Evolutionary conservation across 2,329 filamentous ascomycete genomes (phyloP).

Genomic region (Claviceps africana): DNA sequence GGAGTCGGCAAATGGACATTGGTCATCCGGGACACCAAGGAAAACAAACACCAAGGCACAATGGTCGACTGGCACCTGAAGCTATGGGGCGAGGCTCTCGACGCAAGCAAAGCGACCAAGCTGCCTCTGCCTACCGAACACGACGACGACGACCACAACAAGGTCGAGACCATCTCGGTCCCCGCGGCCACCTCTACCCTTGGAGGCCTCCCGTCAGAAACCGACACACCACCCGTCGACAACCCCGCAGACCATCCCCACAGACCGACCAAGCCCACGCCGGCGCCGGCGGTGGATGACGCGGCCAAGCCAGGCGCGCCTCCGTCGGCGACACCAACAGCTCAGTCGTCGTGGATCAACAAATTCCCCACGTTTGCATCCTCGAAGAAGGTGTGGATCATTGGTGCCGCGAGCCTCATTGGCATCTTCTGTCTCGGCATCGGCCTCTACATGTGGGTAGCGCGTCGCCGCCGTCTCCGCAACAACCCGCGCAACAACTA

Average conservation of each 20-base stretch:
- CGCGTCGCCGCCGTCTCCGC: conserved; percentile 60
- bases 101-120: conserved; percentile 55
- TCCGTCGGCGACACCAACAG: conserved; percentile 9
- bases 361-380: conserved; percentile 86
- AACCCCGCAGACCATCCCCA: conserved; percentile 50
- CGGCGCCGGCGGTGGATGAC: neutral
- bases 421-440: conserved; percentile 68
- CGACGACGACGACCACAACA: conserved; percentile 71
- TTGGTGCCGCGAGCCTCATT: conserved; percentile 72
- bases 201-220: conserved; percentile 31
- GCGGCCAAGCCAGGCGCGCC: too few species aligned
- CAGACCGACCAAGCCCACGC: conserved; percentile 39
- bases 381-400: conserved; percentile 88
- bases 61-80: conserved; percentile 90
- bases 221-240: conserved; percentile 23
- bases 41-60: conserved; percentile 62
- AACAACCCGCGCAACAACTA: conserved; percentile 70
- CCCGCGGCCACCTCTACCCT: conserved; percentile 23
- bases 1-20: conserved; percentile 85
- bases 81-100: conserved; percentile 81
- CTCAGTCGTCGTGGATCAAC: conserved; percentile 58
- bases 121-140: conserved; percentile 71
- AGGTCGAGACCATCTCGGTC: conserved; percentile 33
- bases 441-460: conserved; percentile 67
- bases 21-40: conserved; percentile 68